Evolutionary conservation across 768 basidiomycete species (phyloP).

Genomic region (Mycena floridula): DNA sequence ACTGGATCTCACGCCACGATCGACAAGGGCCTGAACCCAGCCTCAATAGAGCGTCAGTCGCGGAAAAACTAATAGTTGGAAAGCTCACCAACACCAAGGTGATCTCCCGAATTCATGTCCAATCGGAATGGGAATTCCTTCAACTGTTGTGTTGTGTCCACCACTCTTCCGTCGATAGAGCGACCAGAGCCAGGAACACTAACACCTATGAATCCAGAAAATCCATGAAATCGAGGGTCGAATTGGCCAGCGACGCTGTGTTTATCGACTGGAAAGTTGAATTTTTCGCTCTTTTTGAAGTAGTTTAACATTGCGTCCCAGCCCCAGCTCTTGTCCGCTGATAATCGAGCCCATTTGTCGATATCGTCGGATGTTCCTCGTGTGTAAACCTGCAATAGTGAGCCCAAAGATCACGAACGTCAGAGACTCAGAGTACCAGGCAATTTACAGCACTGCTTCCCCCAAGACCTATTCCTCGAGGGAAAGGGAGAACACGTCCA

Average conservation of each 20-base stretch:
- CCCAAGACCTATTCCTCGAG: slow-evolving; percentile 15
- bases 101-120: slow-evolving; percentile 24
- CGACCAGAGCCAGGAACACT: slow-evolving; percentile 20
- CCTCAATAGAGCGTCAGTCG: slow-evolving; percentile 4
- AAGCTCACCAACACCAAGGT: slow-evolving; percentile 23
- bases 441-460: slow-evolving; percentile 15
- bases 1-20: slow-evolving; percentile 22
- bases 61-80: not conserved
- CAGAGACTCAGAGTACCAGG: too few species aligned
- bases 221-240: slow-evolving; percentile 19
- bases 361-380: slow-evolving; percentile 14
- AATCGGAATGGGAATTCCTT: slow-evolving; percentile 17
- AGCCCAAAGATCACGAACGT: too few species aligned
- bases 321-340: slow-evolving; percentile 15
- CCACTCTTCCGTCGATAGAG: slow-evolving; percentile 20
- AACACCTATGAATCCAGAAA: slow-evolving; percentile 20
- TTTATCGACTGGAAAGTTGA: slow-evolving; percentile 14
- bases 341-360: slow-evolving; percentile 11
- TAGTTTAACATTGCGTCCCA: slow-evolving; percentile 14
- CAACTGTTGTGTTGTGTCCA: slow-evolving; percentile 21
- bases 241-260: slow-evolving; percentile 17
- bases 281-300: slow-evolving; percentile 16
- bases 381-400: slow-evolving; percentile 14
- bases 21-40: slow-evolving; percentile 18
- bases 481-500: slow-evolving; percentile 11